Percentiles rank a stretch among this genome's conserved stretches.
Conservation (phyloP, 73 alveolate genomes). For the Paramecium biaurelia region DNA sequence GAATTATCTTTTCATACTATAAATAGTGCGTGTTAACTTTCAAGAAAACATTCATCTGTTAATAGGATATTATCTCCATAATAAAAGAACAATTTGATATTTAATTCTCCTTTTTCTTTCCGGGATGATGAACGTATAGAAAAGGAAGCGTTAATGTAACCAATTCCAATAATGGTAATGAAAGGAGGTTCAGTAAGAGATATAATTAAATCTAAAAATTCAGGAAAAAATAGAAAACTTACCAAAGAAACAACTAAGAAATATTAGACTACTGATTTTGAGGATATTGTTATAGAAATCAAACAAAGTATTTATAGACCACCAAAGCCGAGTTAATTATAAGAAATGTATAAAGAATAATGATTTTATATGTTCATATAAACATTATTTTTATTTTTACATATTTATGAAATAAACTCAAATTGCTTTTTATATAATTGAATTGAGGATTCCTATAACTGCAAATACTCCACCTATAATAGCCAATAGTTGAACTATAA, state of each 20-base stretch:
- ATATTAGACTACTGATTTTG: neutral
- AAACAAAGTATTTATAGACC: neutral
- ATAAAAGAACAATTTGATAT: neutral
- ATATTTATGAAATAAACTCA: neutral
- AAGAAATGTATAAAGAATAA: neutral
- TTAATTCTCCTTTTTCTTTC: neutral
- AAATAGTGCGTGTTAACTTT: neutral
- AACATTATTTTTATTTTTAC: neutral
- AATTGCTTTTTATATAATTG: conserved; percentile 26
- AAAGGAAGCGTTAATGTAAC: neutral
- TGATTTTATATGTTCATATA: neutral
- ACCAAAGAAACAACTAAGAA: neutral
- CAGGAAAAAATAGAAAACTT: neutral
- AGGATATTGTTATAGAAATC: neutral
- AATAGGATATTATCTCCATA: neutral
- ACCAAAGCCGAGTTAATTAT: neutral
- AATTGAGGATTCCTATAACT: conserved; percentile 57
- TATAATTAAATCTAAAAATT: neutral
- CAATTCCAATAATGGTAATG: neutral
- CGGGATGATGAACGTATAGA: neutral
- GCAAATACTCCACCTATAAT: conserved; percentile 62
- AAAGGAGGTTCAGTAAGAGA: neutral
- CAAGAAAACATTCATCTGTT: neutral
- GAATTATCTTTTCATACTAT: neutral
- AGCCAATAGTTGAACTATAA: conserved; percentile 55